Conservation (phyloP, 2,329 filamentous ascomycete species). For the Alternaria conjuncta region DNA sequence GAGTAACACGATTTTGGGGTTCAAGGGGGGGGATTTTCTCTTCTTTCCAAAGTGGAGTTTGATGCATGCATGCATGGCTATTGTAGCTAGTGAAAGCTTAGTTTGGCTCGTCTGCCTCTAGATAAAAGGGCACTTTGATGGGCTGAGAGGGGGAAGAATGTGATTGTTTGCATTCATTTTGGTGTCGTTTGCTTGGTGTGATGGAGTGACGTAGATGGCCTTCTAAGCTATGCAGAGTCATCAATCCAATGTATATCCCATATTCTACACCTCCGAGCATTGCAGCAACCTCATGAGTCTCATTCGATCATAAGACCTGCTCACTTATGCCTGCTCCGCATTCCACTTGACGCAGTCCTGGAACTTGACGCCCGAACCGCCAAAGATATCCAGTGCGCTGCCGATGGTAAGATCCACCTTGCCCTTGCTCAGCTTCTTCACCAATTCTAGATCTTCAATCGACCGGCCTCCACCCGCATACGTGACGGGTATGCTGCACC, state of each 20-base stretch:
- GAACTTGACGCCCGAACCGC: slow-evolving; percentile 83
- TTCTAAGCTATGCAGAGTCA: neutral
- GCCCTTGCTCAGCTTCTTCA: slow-evolving; percentile 77
- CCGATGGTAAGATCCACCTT: slow-evolving; percentile 94
- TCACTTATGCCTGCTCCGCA: slow-evolving; percentile 34
- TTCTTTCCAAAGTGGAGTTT: slow-evolving; percentile 2
- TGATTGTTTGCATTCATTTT: neutral
- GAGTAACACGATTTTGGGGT: slow-evolving; percentile 14
- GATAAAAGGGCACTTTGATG: neutral
- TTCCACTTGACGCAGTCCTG: slow-evolving; percentile 94
- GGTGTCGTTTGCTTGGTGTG: neutral
- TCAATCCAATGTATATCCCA: neutral
- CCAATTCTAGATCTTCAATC: slow-evolving; percentile 80
- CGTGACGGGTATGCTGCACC: slow-evolving; percentile 92
- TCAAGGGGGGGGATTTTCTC: neutral
- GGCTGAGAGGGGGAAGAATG: neutral
- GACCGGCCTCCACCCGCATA: slow-evolving; percentile 93
- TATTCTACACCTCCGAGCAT: neutral
- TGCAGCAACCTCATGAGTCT: no score
- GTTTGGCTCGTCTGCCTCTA: neutral
- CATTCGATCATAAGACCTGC: neutral
- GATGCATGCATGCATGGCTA: slow-evolving; percentile 4
- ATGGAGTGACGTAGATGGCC: neutral
- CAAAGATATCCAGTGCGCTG: slow-evolving; percentile 95
- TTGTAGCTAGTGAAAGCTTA: slow-evolving; percentile 2